phyloP scores from a whole-genome alignment of 805 yeast genomes.

The Clavispora asparagi region DNA sequence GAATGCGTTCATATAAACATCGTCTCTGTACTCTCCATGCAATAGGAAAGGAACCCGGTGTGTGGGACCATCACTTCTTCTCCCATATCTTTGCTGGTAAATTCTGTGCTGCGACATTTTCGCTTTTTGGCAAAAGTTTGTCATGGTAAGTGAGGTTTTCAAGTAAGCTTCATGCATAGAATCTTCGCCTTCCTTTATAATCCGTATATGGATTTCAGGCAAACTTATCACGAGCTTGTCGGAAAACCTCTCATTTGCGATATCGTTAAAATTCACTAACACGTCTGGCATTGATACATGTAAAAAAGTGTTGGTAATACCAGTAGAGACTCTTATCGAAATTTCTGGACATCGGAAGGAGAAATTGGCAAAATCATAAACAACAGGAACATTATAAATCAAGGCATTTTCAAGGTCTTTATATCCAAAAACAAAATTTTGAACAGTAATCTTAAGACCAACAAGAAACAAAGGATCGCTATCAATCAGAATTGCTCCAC shows the following conservation, averaged over 20 bases:
- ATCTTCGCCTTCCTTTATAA: slow-evolving; percentile 16
- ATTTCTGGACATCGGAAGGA: slow-evolving; percentile 50
- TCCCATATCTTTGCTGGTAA: slow-evolving; percentile 61
- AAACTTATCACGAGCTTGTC: slow-evolving; percentile 46
- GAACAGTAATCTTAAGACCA: slow-evolving; percentile 37
- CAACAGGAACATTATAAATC: slow-evolving; percentile 46
- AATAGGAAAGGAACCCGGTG: slow-evolving; percentile 75
- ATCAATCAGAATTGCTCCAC: slow-evolving; percentile 54
- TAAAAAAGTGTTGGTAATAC: slow-evolving; percentile 11
- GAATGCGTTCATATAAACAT: slow-evolving; percentile 41
- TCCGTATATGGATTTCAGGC: slow-evolving; percentile 38
- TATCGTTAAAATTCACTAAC: slow-evolving; percentile 54
- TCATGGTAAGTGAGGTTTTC: slow-evolving; percentile 53
- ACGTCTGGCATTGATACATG: slow-evolving; percentile 17
- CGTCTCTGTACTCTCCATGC: slow-evolving; percentile 43
- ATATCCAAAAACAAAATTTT: slow-evolving; percentile 57
- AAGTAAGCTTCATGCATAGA: slow-evolving; percentile 32
- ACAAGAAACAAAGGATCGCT: slow-evolving; percentile 44
- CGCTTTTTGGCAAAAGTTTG: slow-evolving; percentile 54
- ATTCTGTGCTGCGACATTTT: slow-evolving; percentile 41
- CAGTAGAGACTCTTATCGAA: slow-evolving; percentile 35
- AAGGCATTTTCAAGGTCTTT: slow-evolving; percentile 74
- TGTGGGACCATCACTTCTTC: slow-evolving; percentile 74
- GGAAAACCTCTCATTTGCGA: slow-evolving; percentile 63
- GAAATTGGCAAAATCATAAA: slow-evolving; percentile 68